Percentiles rank a stretch among this genome's conserved stretches.
These are phyloP conservation scores for Mycosarcoma mackinlayi DNA, from an alignment of 1,284 basidiomycete genomes.

Conservation along the genomic window DNA sequence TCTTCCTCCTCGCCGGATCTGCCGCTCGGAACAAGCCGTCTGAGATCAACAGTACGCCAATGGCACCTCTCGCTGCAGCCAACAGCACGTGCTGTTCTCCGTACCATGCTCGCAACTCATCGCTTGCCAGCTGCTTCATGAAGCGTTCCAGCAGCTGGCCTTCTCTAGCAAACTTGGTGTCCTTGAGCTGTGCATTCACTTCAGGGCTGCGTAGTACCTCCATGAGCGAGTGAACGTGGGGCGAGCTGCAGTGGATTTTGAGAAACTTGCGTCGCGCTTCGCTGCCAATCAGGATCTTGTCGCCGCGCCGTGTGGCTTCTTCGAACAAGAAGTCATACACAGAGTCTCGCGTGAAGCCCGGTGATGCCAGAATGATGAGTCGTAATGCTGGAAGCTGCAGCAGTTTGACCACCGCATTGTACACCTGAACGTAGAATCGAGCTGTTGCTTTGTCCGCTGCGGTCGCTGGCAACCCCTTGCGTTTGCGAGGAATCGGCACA, in stretches of 20 bases:
- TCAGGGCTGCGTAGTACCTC: slow-evolving; percentile 90
- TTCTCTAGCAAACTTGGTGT: slow-evolving; percentile 97
- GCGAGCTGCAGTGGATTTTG: slow-evolving; percentile 89
- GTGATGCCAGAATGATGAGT: slow-evolving; percentile 93
- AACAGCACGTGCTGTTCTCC: slow-evolving; percentile 92
- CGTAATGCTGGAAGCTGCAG: slow-evolving; percentile 85
- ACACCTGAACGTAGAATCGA: slow-evolving; percentile 86
- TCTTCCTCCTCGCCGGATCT: slow-evolving; percentile 69
- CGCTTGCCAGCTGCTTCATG: slow-evolving; percentile 87
- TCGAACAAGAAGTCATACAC: slow-evolving; percentile 78
- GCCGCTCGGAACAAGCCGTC: slow-evolving; percentile 84
- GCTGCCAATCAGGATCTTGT: slow-evolving; percentile 79
- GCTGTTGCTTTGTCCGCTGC: slow-evolving; percentile 57
- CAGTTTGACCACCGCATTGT: slow-evolving; percentile 86
- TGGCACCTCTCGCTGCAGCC: slow-evolving; percentile 90
- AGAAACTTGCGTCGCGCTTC: slow-evolving; percentile 84
- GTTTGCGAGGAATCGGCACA: slow-evolving; percentile 87
- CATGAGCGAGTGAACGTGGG: slow-evolving; percentile 94
- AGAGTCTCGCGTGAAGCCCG: slow-evolving; percentile 92
- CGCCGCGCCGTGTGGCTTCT: slow-evolving; percentile 74
- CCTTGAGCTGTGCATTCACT: slow-evolving; percentile 79
- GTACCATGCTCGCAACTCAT: slow-evolving; percentile 98
- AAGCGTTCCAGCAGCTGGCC: slow-evolving; percentile 72
- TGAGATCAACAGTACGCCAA: slow-evolving; percentile 93
- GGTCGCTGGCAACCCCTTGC: slow-evolving; percentile 61